Base-by-base conservation (phyloP, 331 rosid species). In the Malus hybrid region DNA sequence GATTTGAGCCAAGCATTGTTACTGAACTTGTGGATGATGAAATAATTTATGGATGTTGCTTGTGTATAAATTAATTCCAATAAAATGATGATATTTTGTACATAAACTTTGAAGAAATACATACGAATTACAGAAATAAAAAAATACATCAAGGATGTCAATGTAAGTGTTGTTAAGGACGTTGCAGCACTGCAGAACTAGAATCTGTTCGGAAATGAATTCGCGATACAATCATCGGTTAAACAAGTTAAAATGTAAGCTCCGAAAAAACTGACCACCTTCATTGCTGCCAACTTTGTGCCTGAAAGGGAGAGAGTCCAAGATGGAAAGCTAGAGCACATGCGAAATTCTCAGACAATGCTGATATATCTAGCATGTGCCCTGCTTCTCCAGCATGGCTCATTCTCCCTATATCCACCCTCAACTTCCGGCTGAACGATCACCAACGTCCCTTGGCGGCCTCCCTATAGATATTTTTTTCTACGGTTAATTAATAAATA, bases 361-460 rank as follows among this genome's bases (percentile, higher is more conserved):
- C 85, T 22, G 76, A 59, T 54, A 59, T 33, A 65, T 74, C 80
- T 73, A 84, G 93, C 96, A 90, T 78, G 96, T 92, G 84, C 88
- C 93, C 95, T 93, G 98, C 91, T 87, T 93, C 93, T 93, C 95
- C 95, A 87, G 73, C 93, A 42, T 80, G 91, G 85, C 78, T 84
- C 71, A 48, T 88, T 85, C 79, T 85, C 66, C 80, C 74, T 29
- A 15, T 33, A 31, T 7, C 56, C 73, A 22, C 79, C 80, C 62
- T 16, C 7, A 52, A 52, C 57, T 52, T 52, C 57, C 20, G 4
- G 57, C 57, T 6, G 10, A 52, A 52, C 10, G 57, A 16, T 52
- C 57, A 6, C 20, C 1, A 52, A 16, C 57, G 57, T 52, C 57
- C 4, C 2, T 6, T 0, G 1, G 2, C n/a, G 0, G 18, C 57